Percentiles rank a stretch among this genome's conserved stretches.
Conservation (phyloP, 768 basidiomycete species). For the Lactarius pseudohatsudake region DNA sequence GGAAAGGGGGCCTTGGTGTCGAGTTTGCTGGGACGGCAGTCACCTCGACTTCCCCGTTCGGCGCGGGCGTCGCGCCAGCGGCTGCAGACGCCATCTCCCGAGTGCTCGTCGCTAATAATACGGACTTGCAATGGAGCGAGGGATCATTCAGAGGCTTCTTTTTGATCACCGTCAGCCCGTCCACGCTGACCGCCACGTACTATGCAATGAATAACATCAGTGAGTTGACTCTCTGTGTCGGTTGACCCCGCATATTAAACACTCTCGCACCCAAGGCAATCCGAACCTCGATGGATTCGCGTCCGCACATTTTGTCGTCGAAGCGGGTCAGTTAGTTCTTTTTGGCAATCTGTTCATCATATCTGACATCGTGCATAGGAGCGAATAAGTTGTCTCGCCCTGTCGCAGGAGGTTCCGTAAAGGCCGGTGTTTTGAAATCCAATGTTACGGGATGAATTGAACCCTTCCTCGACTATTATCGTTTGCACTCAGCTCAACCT, state of each 20-base stretch:
- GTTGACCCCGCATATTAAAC: not conserved
- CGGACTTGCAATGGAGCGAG: slow-evolving; percentile 60
- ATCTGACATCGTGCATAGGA: slow-evolving; percentile 32
- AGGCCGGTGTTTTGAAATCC: slow-evolving; percentile 46
- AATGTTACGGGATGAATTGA: slow-evolving; percentile 12
- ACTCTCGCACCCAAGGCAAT: slow-evolving; percentile 34
- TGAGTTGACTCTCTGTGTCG: slow-evolving; percentile 32
- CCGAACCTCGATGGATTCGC: slow-evolving; percentile 48
- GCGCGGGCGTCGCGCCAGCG: slow-evolving; percentile 40
- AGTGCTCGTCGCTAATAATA: slow-evolving; percentile 42
- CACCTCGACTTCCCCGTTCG: slow-evolving; percentile 50
- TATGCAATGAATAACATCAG: slow-evolving; percentile 53
- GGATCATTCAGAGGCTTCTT: slow-evolving; percentile 60
- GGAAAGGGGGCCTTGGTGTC: slow-evolving; percentile 52
- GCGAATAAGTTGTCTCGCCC: slow-evolving; percentile 50
- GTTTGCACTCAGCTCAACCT: not conserved
- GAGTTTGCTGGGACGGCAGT: slow-evolving; percentile 66
- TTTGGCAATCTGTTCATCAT: slow-evolving; percentile 5
- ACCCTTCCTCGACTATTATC: too few species aligned
- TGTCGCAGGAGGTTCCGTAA: slow-evolving; percentile 47
- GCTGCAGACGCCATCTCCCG: slow-evolving; percentile 42
- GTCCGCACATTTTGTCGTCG: slow-evolving; percentile 44
- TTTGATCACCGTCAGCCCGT: slow-evolving; percentile 49
- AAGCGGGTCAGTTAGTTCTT: slow-evolving; percentile 28
- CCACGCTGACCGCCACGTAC: slow-evolving; percentile 50